Base-by-base conservation (phyloP, 2,329 filamentous ascomycete species). In the Stachybotrys echinatus region DNA sequence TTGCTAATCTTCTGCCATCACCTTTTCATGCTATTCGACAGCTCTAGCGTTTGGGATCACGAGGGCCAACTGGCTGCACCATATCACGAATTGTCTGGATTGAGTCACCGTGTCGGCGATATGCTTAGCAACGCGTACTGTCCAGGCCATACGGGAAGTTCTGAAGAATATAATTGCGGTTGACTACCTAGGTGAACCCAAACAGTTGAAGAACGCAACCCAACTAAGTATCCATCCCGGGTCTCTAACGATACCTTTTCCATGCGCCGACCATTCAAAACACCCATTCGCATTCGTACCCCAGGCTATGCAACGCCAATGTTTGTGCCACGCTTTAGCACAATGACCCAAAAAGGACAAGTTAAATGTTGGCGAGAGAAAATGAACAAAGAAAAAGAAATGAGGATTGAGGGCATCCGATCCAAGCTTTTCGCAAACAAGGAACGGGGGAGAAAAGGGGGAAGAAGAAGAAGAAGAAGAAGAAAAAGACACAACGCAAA, bases 21-120 rank as follows among this genome's bases (percentile, higher is more conserved):
- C n/a, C n/a, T n/a, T n/a, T n/a, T n/a, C n/a, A n/a, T n/a, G n/a
- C n/a, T n/a, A n/a, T n/a, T n/a, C n/a, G n/a, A n/a, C n/a, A n/a
- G n/a, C n/a, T n/a, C n/a, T n/a, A n/a, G n/a, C n/a, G n/a, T n/a
- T 45, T 18, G 37, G 14, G 14, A 12, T 43, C 19, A 48, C 23
- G 44, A 39, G 37, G 47, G 44, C 55, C 56, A 38, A 50, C 49
- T 55, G 58, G 61, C 61, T 34, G n/a, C 14, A 5, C 2, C 10
- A 14, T 34, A 14, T 34, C 14, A 34, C 27, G 27, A 14, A 34
- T 14, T 8, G 27, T 34, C 10, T 34, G 3, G 27, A 8, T 34
- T 34, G 10, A 8, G 14, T 34, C 27, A 34, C 27, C 27, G 27
- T 14, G 14, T 34, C 14, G 3, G 27, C n/a, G 14, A 34, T 34